phyloP scores from a whole-genome alignment of 495 filamentous ascomycete genomes.

The Extremus antarcticus region DNA sequence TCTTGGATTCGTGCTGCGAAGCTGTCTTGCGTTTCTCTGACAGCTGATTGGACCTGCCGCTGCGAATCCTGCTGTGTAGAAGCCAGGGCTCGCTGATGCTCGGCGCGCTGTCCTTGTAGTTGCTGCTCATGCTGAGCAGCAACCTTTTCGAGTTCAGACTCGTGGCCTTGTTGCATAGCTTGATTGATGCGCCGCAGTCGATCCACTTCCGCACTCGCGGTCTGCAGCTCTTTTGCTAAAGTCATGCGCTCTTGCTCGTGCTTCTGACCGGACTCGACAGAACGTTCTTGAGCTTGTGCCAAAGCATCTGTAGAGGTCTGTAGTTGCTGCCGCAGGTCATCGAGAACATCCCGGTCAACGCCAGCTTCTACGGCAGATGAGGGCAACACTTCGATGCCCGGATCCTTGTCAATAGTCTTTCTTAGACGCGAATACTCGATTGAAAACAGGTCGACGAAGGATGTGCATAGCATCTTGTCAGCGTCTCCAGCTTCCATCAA shows the following conservation, averaged over 20 bases:
- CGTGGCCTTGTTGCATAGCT: conserved; percentile 58
- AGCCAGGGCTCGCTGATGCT: conserved; percentile 17
- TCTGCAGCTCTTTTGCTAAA: conserved; percentile 67
- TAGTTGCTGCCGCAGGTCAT: conserved; percentile 66
- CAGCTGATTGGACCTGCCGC: background rate
- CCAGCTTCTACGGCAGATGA: conserved; percentile 33
- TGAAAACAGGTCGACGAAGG: conserved; percentile 89
- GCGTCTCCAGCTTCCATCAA: conserved; percentile 39
- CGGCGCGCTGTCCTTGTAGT: conserved; percentile 20
- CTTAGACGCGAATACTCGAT: conserved; percentile 83
- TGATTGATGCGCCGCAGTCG: conserved; percentile 60
- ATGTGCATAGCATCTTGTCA: conserved; percentile 56
- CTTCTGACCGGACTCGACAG: conserved; percentile 49
- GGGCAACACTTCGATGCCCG: conserved; percentile 65
- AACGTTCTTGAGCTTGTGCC: conserved; percentile 54
- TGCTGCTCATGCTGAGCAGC: conserved; percentile 37
- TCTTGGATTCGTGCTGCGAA: conserved; percentile 15
- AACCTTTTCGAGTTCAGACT: conserved; percentile 37
- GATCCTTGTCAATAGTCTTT: conserved; percentile 84
- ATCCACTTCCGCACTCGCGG: conserved; percentile 49
- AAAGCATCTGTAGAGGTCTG: conserved; percentile 60
- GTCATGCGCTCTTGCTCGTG: conserved; percentile 65
- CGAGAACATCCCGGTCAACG: conserved; percentile 42
- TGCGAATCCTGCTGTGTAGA: conserved; percentile 1
- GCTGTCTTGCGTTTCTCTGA: conserved; percentile 2